Base-by-base conservation (phyloP, 768 basidiomycete species). In the Xerocomus brunneocitrinus region DNA sequence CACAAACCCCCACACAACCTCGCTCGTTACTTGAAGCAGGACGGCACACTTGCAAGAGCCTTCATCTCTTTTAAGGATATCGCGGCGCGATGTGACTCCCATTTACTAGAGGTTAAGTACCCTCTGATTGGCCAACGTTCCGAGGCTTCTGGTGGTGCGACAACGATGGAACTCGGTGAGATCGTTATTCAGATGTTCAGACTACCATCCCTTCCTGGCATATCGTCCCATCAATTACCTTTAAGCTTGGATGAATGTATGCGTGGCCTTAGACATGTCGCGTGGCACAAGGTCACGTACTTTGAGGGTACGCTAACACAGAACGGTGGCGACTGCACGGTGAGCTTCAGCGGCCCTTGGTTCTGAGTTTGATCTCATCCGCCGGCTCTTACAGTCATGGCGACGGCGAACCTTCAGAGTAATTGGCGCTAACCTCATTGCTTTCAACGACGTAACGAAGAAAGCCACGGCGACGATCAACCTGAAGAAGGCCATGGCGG, bases 261-360 rank as follows among this genome's bases (percentile, higher is more conserved):
- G 61, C 82, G 90, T 13, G 95, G 95, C 1, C 74, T 98, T 58
- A 76, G 91, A 54, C 88, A 95, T 62, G 85, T 92, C 52, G 86
- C 87, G 35, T 97, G 93, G 94, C 93, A 95, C 64, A 94, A 95
- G 73, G 81, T 87, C 58, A 91, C 92, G 22, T 95, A 95, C 71
- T 91, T 90, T 71, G 89, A 97, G 69, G 93, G 95, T 27, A 85
- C 84, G 0, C 70, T 98, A 58, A 98, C 95, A 13, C 95, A 98
- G 74, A 82, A 79, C 57, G 95, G 95, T 14, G 95, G 95, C 9
- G 95, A 95, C 66, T 97, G 94, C 67, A 78, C 74, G 56, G 95
- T 97, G 71, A 66, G 90, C 75, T 30, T 19, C 4, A 13, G 25
- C 27, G 25, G 22, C 3, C 10, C 35, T 41, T n/a, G 10, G 5